Evolutionary conservation across 2,329 filamentous ascomycete species (phyloP).

Genomic region (Aureobasidium pullulans): DNA sequence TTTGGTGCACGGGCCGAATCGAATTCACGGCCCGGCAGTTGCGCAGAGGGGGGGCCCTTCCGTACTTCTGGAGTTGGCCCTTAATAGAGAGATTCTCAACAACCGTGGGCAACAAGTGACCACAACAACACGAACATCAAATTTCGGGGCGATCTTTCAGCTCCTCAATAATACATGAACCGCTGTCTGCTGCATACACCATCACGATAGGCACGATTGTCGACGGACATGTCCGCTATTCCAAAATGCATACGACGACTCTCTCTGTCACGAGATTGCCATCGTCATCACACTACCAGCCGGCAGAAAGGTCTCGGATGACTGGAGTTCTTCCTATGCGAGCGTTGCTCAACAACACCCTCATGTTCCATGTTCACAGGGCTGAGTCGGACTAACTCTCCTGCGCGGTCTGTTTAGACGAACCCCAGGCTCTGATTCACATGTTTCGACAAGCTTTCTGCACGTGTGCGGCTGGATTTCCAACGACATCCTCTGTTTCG

Average conservation of each 20-base stretch:
- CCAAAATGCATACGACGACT: not conserved
- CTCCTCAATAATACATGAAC: not conserved
- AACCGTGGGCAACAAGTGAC: not conserved
- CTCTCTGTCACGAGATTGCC: not conserved
- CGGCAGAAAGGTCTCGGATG: not conserved
- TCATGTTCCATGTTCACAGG: not conserved
- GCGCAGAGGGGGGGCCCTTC: not conserved
- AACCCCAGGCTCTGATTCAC: constrained; percentile 1
- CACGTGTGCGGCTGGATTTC: constrained; percentile 1
- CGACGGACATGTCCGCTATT: not conserved
- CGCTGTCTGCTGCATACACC: not conserved
- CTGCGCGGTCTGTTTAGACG: not conserved
- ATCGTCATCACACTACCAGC: not conserved
- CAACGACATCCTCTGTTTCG: constrained; percentile 6
- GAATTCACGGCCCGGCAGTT: too few species aligned
- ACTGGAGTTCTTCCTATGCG: not conserved
- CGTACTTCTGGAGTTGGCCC: not conserved
- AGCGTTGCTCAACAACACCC: not conserved
- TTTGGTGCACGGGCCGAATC: not conserved
- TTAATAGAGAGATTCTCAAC: not conserved
- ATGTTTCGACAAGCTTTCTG: not conserved
- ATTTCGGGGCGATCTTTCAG: not conserved
- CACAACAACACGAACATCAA: not conserved
- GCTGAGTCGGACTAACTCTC: not conserved
- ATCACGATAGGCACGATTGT: not conserved